Evolutionary conservation across 306 rosid genomes (phyloP).

Genomic region (Quercus variabilis): DNA sequence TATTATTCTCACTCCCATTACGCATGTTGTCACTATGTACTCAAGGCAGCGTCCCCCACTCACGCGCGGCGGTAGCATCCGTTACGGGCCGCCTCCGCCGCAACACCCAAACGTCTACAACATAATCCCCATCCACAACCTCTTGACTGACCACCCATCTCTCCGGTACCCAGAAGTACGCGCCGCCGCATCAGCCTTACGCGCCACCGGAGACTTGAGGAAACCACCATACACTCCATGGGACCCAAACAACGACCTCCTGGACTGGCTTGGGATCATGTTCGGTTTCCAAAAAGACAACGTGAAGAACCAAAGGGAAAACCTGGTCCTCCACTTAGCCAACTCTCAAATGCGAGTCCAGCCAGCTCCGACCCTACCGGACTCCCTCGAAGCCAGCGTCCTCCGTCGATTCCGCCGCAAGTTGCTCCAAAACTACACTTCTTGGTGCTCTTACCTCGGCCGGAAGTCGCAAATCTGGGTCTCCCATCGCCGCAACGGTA

Average conservation of each 20-base stretch:
- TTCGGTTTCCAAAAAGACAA: constrained; percentile 82
- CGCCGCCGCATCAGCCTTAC: constrained; percentile 73
- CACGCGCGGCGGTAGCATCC: neutral
- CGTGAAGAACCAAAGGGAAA: constrained; percentile 92
- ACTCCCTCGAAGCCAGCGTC: constrained; percentile 51
- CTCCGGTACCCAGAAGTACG: constrained; percentile 82
- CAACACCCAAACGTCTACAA: constrained; percentile 37
- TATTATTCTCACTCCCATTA: too few relatives aligned
- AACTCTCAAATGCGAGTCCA: constrained; percentile 90
- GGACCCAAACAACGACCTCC: constrained; percentile 59
- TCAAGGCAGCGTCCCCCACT: constrained; percentile 21
- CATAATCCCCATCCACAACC: constrained; percentile 83
- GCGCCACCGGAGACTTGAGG: constrained; percentile 72
- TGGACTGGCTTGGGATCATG: constrained; percentile 69
- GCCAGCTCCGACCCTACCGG: constrained; percentile 36
- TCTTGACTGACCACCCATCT: constrained; percentile 73
- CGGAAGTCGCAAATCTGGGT: constrained; percentile 41
- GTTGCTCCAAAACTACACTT: constrained; percentile 60
- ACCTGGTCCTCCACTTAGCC: constrained; percentile 86
- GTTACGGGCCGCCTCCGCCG: constrained; percentile 11
- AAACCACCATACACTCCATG: constrained; percentile 55
- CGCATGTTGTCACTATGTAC: neutral
- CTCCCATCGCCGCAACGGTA: constrained; percentile 20
- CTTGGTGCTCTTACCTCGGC: constrained; percentile 83
- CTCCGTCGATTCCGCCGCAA: constrained; percentile 50